These are phyloP conservation scores for Gynostemma pentaphyllum DNA, from an alignment of 306 rosid genomes.

Conservation along the genomic window DNA sequence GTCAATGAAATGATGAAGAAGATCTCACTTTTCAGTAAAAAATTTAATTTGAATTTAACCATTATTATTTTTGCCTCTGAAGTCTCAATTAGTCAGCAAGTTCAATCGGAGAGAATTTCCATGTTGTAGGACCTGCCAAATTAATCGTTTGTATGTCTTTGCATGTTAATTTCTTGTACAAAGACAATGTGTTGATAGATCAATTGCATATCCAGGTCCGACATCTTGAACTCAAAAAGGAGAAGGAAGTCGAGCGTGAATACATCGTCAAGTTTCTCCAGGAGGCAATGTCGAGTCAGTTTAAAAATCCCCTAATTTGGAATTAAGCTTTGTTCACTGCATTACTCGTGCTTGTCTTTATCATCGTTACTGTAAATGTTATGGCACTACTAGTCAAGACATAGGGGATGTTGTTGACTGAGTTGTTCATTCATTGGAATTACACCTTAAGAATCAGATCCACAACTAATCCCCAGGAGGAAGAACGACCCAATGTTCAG, in stretches of 20 bases:
- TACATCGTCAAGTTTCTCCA: conserved; percentile 49
- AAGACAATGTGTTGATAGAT: not conserved
- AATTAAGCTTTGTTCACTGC: conserved; percentile 15
- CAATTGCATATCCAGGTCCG: conserved; percentile 52
- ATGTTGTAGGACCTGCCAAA: not conserved
- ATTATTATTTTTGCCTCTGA: too few species aligned
- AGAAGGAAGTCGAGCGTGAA: conserved; percentile 53
- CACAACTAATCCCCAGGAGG: not conserved
- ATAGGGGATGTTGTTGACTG: not conserved
- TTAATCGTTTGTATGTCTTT: not conserved
- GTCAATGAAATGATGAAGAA: too few species aligned
- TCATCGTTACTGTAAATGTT: not conserved
- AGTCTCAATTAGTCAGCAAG: not conserved
- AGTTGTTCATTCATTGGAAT: not conserved
- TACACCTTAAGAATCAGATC: not conserved
- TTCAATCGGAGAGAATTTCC: not conserved
- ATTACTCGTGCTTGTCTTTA: not conserved
- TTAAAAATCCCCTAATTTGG: conserved; percentile 80
- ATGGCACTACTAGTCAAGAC: not conserved
- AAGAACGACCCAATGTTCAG: not conserved
- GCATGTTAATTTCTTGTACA: not conserved
- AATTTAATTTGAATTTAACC: too few species aligned
- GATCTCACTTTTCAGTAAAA: too few species aligned
- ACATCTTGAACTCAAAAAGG: conserved; percentile 79
- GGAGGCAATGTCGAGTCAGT: conserved; percentile 65